A percentile compares a stretch with the other conserved stretches of the same genome.
phyloP scores from a whole-genome alignment of 106 monocot species.

The Dioscorea dumetorum region DNA sequence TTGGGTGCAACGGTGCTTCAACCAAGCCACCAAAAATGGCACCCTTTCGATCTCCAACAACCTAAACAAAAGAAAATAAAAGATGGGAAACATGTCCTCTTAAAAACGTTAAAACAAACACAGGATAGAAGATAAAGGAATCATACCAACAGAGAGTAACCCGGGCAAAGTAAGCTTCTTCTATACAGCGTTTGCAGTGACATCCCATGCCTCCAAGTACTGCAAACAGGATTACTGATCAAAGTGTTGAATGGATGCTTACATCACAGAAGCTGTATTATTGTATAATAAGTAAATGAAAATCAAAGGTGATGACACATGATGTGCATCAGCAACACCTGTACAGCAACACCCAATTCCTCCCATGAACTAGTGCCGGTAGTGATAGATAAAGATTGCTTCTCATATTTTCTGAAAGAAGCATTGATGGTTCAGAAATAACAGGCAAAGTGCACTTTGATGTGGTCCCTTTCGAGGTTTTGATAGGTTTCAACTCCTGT shows the following conservation, averaged over 20 bases:
- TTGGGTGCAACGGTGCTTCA: constrained; percentile 76
- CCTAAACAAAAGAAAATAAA: constrained; percentile 17
- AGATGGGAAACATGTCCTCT: not conserved
- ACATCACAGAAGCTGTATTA: not conserved
- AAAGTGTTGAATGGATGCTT: not conserved
- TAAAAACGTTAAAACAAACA: not conserved
- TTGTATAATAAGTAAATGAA: not conserved
- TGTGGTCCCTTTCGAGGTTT: constrained; percentile 12
- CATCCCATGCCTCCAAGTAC: constrained; percentile 97
- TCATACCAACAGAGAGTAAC: constrained; percentile 73
- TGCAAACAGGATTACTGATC: constrained; percentile 18
- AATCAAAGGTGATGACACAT: constrained; percentile 1
- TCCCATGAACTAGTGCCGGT: constrained; percentile 68
- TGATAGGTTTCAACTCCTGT: constrained; percentile 27
- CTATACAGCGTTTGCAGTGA: constrained; percentile 92
- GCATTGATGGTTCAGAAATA: constrained; percentile 87
- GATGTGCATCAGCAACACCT: constrained; percentile 35
- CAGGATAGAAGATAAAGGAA: not conserved
- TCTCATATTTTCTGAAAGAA: constrained; percentile 70
- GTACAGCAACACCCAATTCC: constrained; percentile 87
- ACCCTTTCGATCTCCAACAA: constrained; percentile 88
- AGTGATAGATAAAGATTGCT: constrained; percentile 61
- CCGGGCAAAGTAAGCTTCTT: constrained; percentile 88
- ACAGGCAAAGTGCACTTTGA: constrained; percentile 30
- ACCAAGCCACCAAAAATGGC: constrained; percentile 95